Evolutionary conservation across 768 basidiomycete species (phyloP).

Genomic region (Cyathus striatus): DNA sequence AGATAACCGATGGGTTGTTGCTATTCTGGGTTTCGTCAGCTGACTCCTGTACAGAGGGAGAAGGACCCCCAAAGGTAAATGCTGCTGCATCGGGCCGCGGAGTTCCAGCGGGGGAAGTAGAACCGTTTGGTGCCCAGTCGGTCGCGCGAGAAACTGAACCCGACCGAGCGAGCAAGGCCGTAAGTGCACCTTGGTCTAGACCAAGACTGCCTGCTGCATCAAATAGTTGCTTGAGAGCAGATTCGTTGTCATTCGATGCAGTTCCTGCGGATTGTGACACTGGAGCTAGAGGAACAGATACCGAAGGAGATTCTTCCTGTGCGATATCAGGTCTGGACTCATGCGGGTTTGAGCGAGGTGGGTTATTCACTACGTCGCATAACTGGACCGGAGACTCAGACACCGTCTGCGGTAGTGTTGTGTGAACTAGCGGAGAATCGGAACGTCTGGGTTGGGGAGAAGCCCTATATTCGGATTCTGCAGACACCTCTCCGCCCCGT

Average conservation of each 20-base stretch:
- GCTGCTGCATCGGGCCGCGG: slow-evolving; percentile 17
- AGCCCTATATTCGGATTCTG: slow-evolving; percentile 18
- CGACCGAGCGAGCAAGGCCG: slow-evolving; percentile 68
- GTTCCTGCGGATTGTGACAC: slow-evolving; percentile 7
- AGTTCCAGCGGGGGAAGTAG: slow-evolving; percentile 30
- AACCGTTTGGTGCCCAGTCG: slow-evolving; percentile 38
- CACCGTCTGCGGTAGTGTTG: slow-evolving; percentile 10
- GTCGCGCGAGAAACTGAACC: slow-evolving; percentile 52
- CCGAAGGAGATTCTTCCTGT: slow-evolving; percentile 13
- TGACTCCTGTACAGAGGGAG: neutral
- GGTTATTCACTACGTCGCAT: slow-evolving; percentile 4
- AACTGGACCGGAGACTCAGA: slow-evolving; percentile 12
- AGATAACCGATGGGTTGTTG: neutral
- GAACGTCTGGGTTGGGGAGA: slow-evolving; percentile 24
- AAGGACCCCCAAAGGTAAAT: neutral
- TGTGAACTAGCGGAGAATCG: slow-evolving; percentile 1
- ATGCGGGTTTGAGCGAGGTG: slow-evolving; percentile 3
- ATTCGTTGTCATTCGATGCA: slow-evolving; percentile 30
- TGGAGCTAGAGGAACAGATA: slow-evolving; percentile 7
- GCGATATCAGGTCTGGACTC: too few relatives aligned
- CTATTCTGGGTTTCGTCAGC: neutral
- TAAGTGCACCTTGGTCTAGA: slow-evolving; percentile 66
- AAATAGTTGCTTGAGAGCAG: slow-evolving; percentile 67
- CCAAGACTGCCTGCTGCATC: slow-evolving; percentile 73
- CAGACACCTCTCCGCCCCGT: slow-evolving; percentile 25